Evolutionary conservation across 805 yeast genomes (phyloP).

Genomic region (Cyberlindnera nakhonratchasimensis): DNA sequence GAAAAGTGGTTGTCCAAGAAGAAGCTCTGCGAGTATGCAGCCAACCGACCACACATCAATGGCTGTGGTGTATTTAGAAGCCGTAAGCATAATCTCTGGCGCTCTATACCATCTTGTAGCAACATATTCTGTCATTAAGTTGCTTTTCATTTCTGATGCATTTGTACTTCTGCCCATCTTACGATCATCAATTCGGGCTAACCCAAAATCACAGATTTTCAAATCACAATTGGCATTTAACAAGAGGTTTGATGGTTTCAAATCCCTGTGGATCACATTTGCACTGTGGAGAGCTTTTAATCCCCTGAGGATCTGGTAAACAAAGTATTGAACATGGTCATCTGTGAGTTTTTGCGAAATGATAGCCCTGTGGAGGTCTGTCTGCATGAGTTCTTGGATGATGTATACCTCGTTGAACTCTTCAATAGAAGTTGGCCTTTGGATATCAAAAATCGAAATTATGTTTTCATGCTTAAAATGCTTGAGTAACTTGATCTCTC

Average conservation of each 20-base stretch:
- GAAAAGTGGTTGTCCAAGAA: constrained; percentile 81
- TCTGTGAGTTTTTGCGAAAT: constrained; percentile 80
- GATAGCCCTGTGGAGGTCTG: constrained; percentile 79
- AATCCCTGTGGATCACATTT: constrained; percentile 89
- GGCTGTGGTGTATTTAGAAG: constrained; percentile 89
- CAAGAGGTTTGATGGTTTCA: constrained; percentile 84
- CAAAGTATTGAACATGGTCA: constrained; percentile 91
- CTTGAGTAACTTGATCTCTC: constrained; percentile 84
- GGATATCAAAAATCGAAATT: constrained; percentile 84
- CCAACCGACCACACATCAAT: constrained; percentile 98
- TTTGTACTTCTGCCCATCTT: constrained; percentile 33
- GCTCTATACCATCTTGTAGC: constrained; percentile 98
- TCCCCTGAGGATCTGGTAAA: constrained; percentile 88
- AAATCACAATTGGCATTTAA: constrained; percentile 91
- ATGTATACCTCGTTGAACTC: constrained; percentile 83
- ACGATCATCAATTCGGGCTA: constrained; percentile 52
- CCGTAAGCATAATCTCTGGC: constrained; percentile 94
- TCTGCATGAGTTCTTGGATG: constrained; percentile 85
- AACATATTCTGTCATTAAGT: constrained; percentile 93
- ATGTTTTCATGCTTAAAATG: constrained; percentile 94
- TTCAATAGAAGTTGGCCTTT: constrained; percentile 74
- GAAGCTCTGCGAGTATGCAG: constrained; percentile 88
- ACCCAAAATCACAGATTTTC: constrained; percentile 91
- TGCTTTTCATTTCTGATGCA: constrained; percentile 60
- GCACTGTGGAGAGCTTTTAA: constrained; percentile 89